Evolutionary conservation across 129 eudicot species (phyloP), one percentile per base, ranked within the genome.

Genomic region (Arctium lappa): DNA sequence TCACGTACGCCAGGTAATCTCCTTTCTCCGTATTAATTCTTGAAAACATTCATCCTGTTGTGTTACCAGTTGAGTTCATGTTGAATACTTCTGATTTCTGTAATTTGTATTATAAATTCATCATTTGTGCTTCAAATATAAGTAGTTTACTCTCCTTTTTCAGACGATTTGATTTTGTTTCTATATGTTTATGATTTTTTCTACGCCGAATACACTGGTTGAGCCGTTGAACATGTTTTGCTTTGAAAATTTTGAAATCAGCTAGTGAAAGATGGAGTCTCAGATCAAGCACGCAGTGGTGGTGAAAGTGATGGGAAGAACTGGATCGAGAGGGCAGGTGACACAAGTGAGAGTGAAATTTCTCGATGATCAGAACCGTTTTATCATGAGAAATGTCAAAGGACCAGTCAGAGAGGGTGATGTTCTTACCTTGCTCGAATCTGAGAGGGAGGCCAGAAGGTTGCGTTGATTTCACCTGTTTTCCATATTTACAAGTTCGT

Each of bases 371-470:
- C 81, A 82, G 70, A 83, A 86, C 81, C 86, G 86, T 39, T 86
- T 82, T 18, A 86, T 86, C 79, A 86, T 82, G 86, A 79, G 86
- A 34, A 83, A 86, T 6, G 89, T 86, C n/a, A 86, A 86, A 22
- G 89, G 89, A 22, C 89, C 89, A 0, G 84, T 82, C 22, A 86
- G 89, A 74, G 86, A 86, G 77, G 89, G 89, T 83, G 89, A 86
- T 74, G 86, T 78, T 74, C 89, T 86, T 72, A 86, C 89, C n/a
- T 70, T 86, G 81, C 89, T 86, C 27, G 90, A 84, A 72, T 87
- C 90, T 16, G 90, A 87, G 83, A 87, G 87, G 82, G 89, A 87
- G 76, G 89, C 89, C n/a, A 80, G 89, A 83, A 87, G 90, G 79
- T 81, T 87, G 81, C 87, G 85, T 72, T 87, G 82, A 76, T 71